phyloP scores from a whole-genome alignment of 352 stramenopile species.

The Globisporangium middletonii region DNA sequence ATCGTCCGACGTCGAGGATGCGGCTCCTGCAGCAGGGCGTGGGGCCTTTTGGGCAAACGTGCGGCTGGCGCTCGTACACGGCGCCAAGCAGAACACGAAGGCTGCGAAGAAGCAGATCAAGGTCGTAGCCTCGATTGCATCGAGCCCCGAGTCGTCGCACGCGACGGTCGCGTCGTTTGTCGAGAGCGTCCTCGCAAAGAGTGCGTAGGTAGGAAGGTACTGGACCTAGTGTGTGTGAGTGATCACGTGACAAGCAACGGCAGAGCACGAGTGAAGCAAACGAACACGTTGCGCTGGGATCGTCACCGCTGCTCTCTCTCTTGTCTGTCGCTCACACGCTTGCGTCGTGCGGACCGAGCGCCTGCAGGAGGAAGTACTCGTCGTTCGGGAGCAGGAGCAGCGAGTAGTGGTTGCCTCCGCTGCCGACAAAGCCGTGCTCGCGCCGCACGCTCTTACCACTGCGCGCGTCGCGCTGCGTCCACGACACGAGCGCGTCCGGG shows the following conservation, averaged over 20 bases:
- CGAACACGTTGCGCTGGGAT: not conserved
- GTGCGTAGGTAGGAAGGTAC: conserved; percentile 7
- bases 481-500: conserved; percentile 62
- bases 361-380: conserved; percentile 70
- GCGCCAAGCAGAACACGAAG: conserved; percentile 56
- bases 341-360: conserved; percentile 57
- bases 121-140: conserved; percentile 22
- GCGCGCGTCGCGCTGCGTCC: conserved; percentile 29
- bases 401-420: conserved; percentile 76
- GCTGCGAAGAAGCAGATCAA: conserved; percentile 65
- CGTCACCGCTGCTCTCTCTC: not conserved
- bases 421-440: conserved; percentile 72
- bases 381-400: conserved; percentile 61
- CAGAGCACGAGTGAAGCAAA: not conserved
- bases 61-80: conserved; percentile 55
- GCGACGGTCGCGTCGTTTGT: conserved; percentile 53
- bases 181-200: conserved; percentile 49
- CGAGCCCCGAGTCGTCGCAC: conserved; percentile 19
- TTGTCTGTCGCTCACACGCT: conserved; percentile 27
- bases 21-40: conserved; percentile 1
- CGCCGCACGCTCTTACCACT: conserved; percentile 16
- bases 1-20: not conserved
- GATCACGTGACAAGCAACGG: not conserved
- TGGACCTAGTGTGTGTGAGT: too few species aligned
- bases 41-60: conserved; percentile 50